Conservation (phyloP, 805 yeast species). For the Pichia thaimueangensis region DNA sequence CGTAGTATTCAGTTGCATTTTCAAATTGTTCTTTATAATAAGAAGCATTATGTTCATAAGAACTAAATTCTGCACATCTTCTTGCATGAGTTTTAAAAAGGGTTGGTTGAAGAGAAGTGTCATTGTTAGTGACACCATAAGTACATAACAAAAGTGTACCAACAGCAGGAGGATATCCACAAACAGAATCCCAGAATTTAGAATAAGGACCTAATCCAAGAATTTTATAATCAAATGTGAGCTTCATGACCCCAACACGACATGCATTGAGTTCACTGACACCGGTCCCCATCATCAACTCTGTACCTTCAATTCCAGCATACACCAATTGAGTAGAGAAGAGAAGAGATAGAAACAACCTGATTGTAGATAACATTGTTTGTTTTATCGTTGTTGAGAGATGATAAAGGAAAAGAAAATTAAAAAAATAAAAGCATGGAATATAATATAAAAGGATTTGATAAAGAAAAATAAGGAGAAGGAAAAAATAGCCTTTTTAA, state of each 20-base stretch:
- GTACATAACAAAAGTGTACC: constrained; percentile 16
- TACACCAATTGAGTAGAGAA: too few species aligned
- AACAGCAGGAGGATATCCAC: constrained; percentile 16
- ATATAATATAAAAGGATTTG: too few species aligned
- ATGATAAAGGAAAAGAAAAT: too few species aligned
- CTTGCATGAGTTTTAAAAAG: background rate
- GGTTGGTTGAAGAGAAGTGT: background rate
- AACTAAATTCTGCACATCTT: background rate
- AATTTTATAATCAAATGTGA: constrained; percentile 10
- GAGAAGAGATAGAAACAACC: too few species aligned
- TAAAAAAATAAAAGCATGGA: too few species aligned
- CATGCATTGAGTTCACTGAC: constrained; percentile 14
- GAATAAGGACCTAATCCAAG: background rate
- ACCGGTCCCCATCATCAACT: constrained; percentile 1
- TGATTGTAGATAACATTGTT: too few species aligned
- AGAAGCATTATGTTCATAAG: constrained; percentile 12
- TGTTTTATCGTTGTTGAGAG: too few species aligned
- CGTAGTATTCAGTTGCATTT: constrained; percentile 22
- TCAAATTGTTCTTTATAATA: constrained; percentile 19
- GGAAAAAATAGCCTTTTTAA: too few species aligned
- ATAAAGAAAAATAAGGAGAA: too few species aligned
- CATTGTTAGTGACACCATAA: constrained; percentile 11
- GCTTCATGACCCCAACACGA: constrained; percentile 1
- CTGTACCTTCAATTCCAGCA: too few species aligned
- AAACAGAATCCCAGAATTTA: constrained; percentile 1